Evolutionary conservation across 805 yeast species (phyloP), one percentile per base, ranked within the genome.

Genomic region (Lipomyces sp.): DNA sequence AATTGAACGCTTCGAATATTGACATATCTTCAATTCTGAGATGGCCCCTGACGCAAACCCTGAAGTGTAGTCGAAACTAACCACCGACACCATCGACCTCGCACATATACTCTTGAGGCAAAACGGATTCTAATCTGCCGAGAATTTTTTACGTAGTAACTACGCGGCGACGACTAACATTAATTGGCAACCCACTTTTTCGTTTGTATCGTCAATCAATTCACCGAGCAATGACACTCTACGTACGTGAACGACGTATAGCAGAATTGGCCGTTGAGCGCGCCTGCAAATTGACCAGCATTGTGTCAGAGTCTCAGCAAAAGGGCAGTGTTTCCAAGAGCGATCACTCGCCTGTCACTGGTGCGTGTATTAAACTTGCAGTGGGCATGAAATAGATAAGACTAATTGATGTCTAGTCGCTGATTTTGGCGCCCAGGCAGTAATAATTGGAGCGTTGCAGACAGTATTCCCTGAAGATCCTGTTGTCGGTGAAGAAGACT

Each of bases 341-440:
- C 53, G 99, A 94, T 77, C 86, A 87, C 69, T 91, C 97, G 0
- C 99, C 99, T 0, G 99, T 95, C 15, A 95, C 99, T 1, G 82
- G 90, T 64, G 39, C 10, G 68, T 53, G 6, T 10, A 8, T 3
- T 32, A 32, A 48, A 48, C 29, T n/a, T n/a, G 32, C 6, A 8
- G 24, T 6, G n/a, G 24, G 3, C n/a, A 32, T 6, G 30, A 45
- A n/a, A 42, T 7, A 11, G 53, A 8, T 4, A 45, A 48, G 18
- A 34, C 51, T 62, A 29, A 60, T 8, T 56, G 13, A 24, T 29
- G 7, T n/a, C n/a, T 48, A 8, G 78, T 80, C 18, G 99, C 98
- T 18, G 99, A 95, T 77, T 95, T 90, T 75, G 97, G 97, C 3
- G 93, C 98, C 0, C 99, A 95, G 75, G 97, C 97, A 0, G 85